Percentiles rank a stretch among this genome's conserved stretches.
Evolutionary conservation across 2,329 filamentous ascomycete species (phyloP).

Genomic region (Trichophyton rubrum): DNA sequence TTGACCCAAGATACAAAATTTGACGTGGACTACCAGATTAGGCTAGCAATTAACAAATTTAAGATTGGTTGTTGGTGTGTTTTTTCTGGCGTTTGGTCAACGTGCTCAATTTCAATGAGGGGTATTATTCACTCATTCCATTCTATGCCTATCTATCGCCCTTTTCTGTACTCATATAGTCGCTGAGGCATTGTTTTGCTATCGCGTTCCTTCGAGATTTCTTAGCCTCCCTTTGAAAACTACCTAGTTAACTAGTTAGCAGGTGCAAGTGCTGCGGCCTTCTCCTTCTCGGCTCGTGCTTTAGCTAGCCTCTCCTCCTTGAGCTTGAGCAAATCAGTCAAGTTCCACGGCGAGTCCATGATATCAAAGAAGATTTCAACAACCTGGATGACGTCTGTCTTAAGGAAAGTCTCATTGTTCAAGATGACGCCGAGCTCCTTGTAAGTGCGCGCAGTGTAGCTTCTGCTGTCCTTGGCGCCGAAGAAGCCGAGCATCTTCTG

Average conservation of each 20-base stretch:
- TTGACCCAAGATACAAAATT: too few species aligned
- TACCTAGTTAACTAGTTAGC: neutral
- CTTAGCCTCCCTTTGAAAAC: too few species aligned
- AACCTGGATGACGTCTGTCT: constrained; percentile 10
- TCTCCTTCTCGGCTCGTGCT: constrained; percentile 2
- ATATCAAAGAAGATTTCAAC: constrained; percentile 13
- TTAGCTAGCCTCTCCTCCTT: constrained; percentile 11
- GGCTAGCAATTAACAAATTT: too few species aligned
- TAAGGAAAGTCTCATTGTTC: constrained; percentile 10
- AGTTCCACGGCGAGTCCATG: constrained; percentile 12
- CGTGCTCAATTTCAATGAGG: too few species aligned
- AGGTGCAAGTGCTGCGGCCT: neutral
- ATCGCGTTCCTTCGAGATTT: too few species aligned
- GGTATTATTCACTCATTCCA: too few species aligned
- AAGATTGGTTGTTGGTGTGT: too few species aligned
- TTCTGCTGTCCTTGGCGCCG: constrained; percentile 11
- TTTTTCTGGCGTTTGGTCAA: too few species aligned
- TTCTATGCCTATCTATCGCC: too few species aligned
- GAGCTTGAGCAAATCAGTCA: constrained; percentile 10
- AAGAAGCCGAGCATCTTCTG: constrained; percentile 19
- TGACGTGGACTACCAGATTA: too few species aligned
- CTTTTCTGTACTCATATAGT: too few species aligned
- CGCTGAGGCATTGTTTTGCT: too few species aligned
- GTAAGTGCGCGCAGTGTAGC: constrained; percentile 11
- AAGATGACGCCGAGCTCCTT: constrained; percentile 12